These are phyloP conservation scores for Cyberlindnera lachancei DNA, from an alignment of 805 yeast species.

Conservation along the genomic window DNA sequence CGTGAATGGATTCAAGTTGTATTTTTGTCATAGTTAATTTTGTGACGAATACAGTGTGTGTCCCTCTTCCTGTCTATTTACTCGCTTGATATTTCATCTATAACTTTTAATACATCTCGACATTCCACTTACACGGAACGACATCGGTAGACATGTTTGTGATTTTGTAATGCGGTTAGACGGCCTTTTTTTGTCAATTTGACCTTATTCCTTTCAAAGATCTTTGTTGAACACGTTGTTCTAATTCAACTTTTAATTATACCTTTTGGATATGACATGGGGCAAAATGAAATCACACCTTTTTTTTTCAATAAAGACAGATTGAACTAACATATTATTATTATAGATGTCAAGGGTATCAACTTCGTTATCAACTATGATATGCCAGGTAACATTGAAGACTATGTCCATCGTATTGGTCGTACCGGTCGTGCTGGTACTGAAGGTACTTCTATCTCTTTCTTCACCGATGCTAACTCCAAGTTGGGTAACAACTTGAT, in stretches of 20 bases:
- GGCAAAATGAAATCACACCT: no score
- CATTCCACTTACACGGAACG: constrained; percentile 1
- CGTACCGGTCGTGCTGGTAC: constrained; percentile 97
- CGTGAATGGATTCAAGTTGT: constrained; percentile 2
- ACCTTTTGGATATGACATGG: no score
- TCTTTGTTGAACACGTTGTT: no score
- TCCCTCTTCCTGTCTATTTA: constrained; percentile 1
- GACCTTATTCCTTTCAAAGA: no score
- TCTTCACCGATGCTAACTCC: constrained; percentile 83
- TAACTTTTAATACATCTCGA: constrained; percentile 5
- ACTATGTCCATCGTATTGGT: constrained; percentile 97
- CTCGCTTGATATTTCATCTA: constrained; percentile 3
- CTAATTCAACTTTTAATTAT: no score
- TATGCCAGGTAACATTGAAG: constrained; percentile 98
- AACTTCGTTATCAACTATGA: constrained; percentile 89
- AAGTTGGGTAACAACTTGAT: constrained; percentile 86
- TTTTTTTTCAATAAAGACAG: no score
- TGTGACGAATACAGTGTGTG: no score
- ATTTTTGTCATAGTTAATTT: no score
- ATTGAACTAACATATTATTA: no score
- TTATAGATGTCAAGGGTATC: constrained; percentile 92
- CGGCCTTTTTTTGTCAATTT: no score
- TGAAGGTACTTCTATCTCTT: constrained; percentile 89
- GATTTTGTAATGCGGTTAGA: no score
- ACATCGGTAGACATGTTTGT: constrained; percentile 2